phyloP scores from a whole-genome alignment of 441 rosid species.

The Biscutella laevigata region DNA sequence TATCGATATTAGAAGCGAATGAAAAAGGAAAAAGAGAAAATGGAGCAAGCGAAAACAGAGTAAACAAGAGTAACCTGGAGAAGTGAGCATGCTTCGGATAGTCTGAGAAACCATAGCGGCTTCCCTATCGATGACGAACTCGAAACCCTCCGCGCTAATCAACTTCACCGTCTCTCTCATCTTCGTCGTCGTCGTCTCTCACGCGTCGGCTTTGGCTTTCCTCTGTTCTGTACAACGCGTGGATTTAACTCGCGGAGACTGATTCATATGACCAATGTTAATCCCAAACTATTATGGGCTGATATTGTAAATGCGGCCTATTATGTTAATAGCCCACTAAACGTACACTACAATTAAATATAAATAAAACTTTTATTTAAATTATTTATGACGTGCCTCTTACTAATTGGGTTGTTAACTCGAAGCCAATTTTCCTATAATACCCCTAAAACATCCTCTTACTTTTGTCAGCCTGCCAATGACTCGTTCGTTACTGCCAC shows the following conservation, averaged over 20 bases:
- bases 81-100: constrained; percentile 89
- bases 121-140: constrained; percentile 79
- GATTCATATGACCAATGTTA: background rate
- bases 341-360: no score
- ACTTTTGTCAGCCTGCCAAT: constrained; percentile 1
- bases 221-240: constrained; percentile 1
- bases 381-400: background rate
- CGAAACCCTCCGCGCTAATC: constrained; percentile 85
- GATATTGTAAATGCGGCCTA: background rate
- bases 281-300: background rate
- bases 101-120: constrained; percentile 97
- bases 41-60: background rate
- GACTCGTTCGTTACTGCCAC: constrained; percentile 13
- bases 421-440: background rate
- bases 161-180: constrained; percentile 78
- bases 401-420: background rate
- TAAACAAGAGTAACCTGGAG: constrained; percentile 54
- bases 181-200: background rate
- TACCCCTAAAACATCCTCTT: constrained; percentile 16
- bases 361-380: no score
- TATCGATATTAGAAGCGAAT: background rate
- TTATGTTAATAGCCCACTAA: background rate
- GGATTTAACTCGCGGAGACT: background rate
- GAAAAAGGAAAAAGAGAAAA: background rate
- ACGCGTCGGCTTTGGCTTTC: constrained; percentile 4